phyloP scores from a whole-genome alignment of 2,329 filamentous ascomycete species.

The Microcyclospora tardicrescens region DNA sequence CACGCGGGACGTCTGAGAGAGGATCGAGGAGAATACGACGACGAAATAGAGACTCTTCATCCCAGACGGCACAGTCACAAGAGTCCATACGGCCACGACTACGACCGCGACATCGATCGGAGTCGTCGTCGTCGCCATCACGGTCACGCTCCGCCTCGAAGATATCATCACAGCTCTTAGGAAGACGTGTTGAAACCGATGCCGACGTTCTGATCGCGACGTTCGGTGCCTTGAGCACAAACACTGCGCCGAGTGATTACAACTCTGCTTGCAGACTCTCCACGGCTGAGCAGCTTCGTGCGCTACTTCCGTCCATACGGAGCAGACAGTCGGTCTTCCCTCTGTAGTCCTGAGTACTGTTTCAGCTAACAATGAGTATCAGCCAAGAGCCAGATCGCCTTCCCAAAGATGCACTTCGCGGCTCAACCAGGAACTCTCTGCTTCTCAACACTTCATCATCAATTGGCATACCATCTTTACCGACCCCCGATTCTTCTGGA shows the following conservation, averaged over 20 bases:
- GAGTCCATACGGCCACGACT: constrained; percentile 13
- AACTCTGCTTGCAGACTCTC: constrained; percentile 1
- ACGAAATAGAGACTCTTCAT: constrained; percentile 12
- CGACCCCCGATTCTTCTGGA: no score
- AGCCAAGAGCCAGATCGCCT: not conserved
- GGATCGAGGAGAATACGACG: constrained; percentile 10
- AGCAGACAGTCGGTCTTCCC: no score
- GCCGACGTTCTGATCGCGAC: constrained; percentile 13
- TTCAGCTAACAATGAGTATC: constrained; percentile 2
- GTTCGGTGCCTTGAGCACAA: not conserved
- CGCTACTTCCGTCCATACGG: no score
- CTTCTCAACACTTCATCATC: no score
- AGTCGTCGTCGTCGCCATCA: constrained; percentile 18
- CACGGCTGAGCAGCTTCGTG: not conserved
- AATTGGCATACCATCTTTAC: no score
- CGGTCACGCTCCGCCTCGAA: constrained; percentile 17
- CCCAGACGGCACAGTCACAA: constrained; percentile 4
- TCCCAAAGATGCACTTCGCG: no score
- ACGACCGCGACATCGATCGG: constrained; percentile 11
- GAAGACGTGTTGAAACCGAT: constrained; percentile 20
- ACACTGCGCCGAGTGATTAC: constrained; percentile 6
- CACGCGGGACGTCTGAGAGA: constrained; percentile 8
- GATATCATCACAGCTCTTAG: constrained; percentile 23
- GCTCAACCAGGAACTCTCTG: no score
- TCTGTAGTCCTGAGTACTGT: not conserved